Evolutionary conservation across 768 basidiomycete genomes (phyloP).

Genomic region (Leccinum incarnatum): DNA sequence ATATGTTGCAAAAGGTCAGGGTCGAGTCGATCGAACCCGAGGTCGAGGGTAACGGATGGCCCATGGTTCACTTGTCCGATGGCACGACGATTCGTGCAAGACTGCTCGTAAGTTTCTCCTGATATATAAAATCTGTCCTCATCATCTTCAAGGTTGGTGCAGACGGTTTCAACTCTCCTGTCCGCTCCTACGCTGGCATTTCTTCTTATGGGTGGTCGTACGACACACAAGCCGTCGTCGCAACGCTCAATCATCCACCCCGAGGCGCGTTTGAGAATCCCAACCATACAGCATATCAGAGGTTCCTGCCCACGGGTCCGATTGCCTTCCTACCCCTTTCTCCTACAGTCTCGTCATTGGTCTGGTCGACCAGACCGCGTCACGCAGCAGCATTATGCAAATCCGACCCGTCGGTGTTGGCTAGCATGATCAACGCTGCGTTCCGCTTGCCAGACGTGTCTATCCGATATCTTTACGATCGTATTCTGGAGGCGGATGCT

Average conservation of each 20-base stretch:
- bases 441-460: slow-evolving; percentile 82
- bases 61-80: slow-evolving; percentile 70
- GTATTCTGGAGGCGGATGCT: slow-evolving; percentile 54
- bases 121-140: neutral
- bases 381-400: slow-evolving; percentile 72
- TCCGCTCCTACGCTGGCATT: slow-evolving; percentile 82
- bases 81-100: slow-evolving; percentile 64
- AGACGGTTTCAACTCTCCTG: slow-evolving; percentile 94
- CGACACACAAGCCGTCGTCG: slow-evolving; percentile 85
- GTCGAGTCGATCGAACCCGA: slow-evolving; percentile 65
- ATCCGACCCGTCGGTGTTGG: slow-evolving; percentile 60
- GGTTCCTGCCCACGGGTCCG: slow-evolving; percentile 93
- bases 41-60: slow-evolving; percentile 65
- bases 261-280: slow-evolving; percentile 57
- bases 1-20: slow-evolving; percentile 68
- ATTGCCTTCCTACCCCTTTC: slow-evolving; percentile 93
- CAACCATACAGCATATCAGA: slow-evolving; percentile 86
- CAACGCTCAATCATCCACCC: slow-evolving; percentile 75
- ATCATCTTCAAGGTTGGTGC: slow-evolving; percentile 70
- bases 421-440: slow-evolving; percentile 82
- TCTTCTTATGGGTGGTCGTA: slow-evolving; percentile 91
- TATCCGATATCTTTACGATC: slow-evolving; percentile 60
- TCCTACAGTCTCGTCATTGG: slow-evolving; percentile 75
- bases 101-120: slow-evolving; percentile 56
- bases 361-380: slow-evolving; percentile 87